Percentiles rank a stretch among this genome's conserved stretches.
Evolutionary conservation across 345 rosid genomes (phyloP).

Genomic region (Pelargonium nanum): DNA sequence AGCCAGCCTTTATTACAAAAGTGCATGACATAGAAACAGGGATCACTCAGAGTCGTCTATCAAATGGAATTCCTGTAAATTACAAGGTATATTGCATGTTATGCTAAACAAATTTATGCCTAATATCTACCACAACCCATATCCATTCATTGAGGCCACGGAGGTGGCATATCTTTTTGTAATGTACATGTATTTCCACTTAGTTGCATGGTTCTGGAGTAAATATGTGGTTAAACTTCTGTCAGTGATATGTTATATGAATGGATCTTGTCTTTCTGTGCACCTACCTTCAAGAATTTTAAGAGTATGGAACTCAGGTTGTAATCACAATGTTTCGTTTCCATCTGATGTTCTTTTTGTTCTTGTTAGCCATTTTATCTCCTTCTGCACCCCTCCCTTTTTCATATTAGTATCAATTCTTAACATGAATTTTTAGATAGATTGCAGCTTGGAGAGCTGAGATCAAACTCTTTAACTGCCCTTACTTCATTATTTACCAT

Average conservation of each 20-base stretch:
- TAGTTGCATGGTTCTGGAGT: not conserved
- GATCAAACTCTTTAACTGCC: not conserved
- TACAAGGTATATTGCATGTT: constrained; percentile 45
- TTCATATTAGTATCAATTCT: no score
- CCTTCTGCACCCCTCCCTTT: not conserved
- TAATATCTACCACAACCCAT: not conserved
- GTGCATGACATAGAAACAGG: constrained; percentile 78
- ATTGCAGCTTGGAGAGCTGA: not conserved
- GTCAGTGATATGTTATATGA: not conserved
- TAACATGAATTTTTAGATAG: not conserved
- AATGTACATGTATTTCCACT: not conserved
- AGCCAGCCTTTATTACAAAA: constrained; percentile 57
- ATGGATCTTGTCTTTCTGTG: not conserved
- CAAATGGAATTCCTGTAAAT: constrained; percentile 90
- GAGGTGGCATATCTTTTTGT: not conserved
- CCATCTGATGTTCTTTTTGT: not conserved
- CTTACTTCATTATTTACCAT: not conserved
- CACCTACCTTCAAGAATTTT: not conserved
- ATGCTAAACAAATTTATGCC: not conserved
- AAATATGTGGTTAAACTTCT: not conserved
- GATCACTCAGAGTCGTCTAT: constrained; percentile 72
- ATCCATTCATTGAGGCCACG: not conserved
- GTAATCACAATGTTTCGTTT: not conserved
- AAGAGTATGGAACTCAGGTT: not conserved
- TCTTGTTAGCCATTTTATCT: not conserved